phyloP scores from a whole-genome alignment of 2,329 filamentous ascomycete genomes.

The Diatrype stigma region DNA sequence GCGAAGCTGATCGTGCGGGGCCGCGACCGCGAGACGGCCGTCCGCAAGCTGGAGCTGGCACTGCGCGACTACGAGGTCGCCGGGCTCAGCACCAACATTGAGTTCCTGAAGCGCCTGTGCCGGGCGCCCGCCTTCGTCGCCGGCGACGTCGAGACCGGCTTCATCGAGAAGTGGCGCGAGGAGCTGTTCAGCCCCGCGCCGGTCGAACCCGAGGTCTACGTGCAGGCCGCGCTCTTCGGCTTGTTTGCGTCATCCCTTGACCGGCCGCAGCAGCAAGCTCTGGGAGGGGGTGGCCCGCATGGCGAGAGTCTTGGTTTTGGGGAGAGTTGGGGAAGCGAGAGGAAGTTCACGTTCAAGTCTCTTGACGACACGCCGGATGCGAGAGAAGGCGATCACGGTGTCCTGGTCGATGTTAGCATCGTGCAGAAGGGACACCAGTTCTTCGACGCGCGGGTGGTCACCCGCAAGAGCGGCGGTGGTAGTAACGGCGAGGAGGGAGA shows the following conservation, averaged over 20 bases:
- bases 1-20: conserved; percentile 93
- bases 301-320: conserved; percentile 54
- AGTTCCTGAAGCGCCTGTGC: conserved; percentile 89
- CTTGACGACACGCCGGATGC: conserved; percentile 61
- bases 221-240: conserved; percentile 81
- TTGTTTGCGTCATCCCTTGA: conserved; percentile 49
- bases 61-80: conserved; percentile 89
- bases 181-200: conserved; percentile 67
- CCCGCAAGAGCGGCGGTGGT: conserved; percentile 38
- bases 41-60: conserved; percentile 76
- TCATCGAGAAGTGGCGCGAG: conserved; percentile 82
- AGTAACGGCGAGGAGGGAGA: conserved; percentile 38
- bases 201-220: conserved; percentile 69
- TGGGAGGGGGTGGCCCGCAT: conserved; percentile 32
- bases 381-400: conserved; percentile 60
- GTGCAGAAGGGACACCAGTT: conserved; percentile 44
- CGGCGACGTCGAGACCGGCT: conserved; percentile 91
- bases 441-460: conserved; percentile 45
- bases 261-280: conserved; percentile 5
- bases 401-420: conserved; percentile 52
- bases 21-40: conserved; percentile 70
- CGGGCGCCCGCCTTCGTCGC: conserved; percentile 75
- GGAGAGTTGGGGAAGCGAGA: conserved; percentile 34
- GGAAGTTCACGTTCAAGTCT: conserved; percentile 49
- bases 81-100: conserved; percentile 90